Conservation (phyloP, 495 filamentous ascomycete species). For the Staphylotrichum tortipilum region DNA sequence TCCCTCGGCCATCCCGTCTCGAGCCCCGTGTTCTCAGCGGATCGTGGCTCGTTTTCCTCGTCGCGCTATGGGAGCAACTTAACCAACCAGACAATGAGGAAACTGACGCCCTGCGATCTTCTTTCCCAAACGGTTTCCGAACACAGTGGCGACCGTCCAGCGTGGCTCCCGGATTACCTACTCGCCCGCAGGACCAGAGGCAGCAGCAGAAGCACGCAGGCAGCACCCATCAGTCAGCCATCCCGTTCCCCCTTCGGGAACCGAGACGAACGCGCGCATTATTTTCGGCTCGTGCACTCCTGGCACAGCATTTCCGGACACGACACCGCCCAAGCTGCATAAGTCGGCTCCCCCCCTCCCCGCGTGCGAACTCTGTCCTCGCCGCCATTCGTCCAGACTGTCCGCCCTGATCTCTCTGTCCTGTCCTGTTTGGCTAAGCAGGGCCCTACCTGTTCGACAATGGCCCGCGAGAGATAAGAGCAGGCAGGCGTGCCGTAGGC, state of each 20-base stretch:
- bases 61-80: neutral
- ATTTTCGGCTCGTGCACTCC: neutral
- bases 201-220: no score
- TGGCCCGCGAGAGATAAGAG: neutral
- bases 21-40: neutral
- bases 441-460: neutral
- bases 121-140: neutral
- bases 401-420: neutral
- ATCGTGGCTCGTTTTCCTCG: neutral
- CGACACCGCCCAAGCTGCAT: constrained; percentile 3
- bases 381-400: constrained; percentile 3
- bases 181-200: neutral
- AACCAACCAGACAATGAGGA: neutral
- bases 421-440: constrained; percentile 4
- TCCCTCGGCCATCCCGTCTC: neutral
- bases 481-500: neutral
- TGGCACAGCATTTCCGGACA: constrained; percentile 1
- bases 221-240: no score
- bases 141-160: neutral
- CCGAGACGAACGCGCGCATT: neutral
- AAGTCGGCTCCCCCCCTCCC: neutral
- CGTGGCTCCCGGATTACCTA: neutral
- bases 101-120: neutral
- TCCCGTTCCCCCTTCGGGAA: neutral
- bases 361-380: neutral